phyloP scores from a whole-genome alignment of 208 protist species.

The Dictyostelium gargantuum region DNA sequence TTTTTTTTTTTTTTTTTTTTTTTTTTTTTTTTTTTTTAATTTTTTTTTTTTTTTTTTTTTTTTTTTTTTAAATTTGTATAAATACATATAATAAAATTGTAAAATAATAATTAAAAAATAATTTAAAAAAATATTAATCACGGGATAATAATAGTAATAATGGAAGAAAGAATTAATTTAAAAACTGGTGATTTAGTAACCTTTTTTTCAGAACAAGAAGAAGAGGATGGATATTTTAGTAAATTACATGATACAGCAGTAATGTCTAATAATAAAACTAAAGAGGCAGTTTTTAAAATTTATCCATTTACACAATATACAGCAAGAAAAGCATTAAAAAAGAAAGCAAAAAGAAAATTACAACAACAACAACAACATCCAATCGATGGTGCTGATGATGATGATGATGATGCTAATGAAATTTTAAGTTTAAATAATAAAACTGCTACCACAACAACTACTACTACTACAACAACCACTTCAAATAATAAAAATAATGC shows the following conservation, averaged over 20 bases:
- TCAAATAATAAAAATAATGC: not conserved
- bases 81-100: too few relatives aligned
- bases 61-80: too few relatives aligned
- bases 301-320: constrained; percentile 60
- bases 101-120: too few relatives aligned
- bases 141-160: not conserved
- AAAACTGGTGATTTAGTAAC: constrained; percentile 54
- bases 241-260: constrained; percentile 10
- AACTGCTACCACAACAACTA: not conserved
- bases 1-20: too few relatives aligned
- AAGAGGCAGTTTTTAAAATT: constrained; percentile 58
- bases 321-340: constrained; percentile 54
- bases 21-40: too few relatives aligned
- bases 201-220: constrained; percentile 53
- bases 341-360: constrained; percentile 27
- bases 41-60: too few relatives aligned
- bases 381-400: not conserved
- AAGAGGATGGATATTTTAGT: constrained; percentile 47
- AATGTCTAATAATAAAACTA: constrained; percentile 1
- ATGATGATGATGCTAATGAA: not conserved
- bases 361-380: not conserved
- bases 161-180: constrained; percentile 7
- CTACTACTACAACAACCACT: not conserved
- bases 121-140: too few relatives aligned
- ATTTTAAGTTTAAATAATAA: not conserved